Evolutionary conservation across 2,329 filamentous ascomycete species (phyloP).

Genomic region (Beauveria australis): DNA sequence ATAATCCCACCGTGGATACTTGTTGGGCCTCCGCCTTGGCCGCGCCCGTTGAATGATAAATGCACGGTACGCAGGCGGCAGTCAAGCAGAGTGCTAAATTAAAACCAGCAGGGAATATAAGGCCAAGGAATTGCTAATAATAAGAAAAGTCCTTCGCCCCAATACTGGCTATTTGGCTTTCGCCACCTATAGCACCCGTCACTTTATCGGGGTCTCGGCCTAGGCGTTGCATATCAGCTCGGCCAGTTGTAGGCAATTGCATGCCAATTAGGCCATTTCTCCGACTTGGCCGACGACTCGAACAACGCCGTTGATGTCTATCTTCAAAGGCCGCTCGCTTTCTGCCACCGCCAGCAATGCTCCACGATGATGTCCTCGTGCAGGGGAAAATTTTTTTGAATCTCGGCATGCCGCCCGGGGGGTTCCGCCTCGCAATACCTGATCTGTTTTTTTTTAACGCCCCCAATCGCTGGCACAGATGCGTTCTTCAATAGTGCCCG

Average conservation of each 20-base stretch:
- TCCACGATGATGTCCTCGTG: neutral
- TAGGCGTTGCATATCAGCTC: neutral
- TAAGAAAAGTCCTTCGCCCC: neutral
- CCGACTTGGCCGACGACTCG: neutral
- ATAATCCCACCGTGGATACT: neutral
- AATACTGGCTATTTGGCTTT: neutral
- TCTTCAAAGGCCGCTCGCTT: neutral
- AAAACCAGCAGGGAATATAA: neutral
- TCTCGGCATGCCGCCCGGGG: neutral
- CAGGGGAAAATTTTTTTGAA: neutral
- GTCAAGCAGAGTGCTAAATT: neutral
- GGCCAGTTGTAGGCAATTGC: neutral
- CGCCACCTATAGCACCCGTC: neutral
- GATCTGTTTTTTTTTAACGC: neutral
- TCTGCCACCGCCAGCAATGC: neutral
- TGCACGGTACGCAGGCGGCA: neutral
- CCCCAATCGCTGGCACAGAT: constrained; percentile 1
- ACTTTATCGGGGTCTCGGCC: neutral
- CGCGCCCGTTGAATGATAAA: neutral
- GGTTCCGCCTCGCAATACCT: neutral
- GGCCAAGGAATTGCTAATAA: neutral
- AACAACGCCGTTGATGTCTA: neutral
- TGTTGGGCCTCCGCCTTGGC: neutral
- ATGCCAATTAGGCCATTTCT: neutral
- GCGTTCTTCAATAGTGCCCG: neutral